Percentiles rank a stretch among this genome's conserved stretches.
Evolutionary conservation across 306 rosid genomes (phyloP).

Genomic region (Oxytropis ochrocephala): DNA sequence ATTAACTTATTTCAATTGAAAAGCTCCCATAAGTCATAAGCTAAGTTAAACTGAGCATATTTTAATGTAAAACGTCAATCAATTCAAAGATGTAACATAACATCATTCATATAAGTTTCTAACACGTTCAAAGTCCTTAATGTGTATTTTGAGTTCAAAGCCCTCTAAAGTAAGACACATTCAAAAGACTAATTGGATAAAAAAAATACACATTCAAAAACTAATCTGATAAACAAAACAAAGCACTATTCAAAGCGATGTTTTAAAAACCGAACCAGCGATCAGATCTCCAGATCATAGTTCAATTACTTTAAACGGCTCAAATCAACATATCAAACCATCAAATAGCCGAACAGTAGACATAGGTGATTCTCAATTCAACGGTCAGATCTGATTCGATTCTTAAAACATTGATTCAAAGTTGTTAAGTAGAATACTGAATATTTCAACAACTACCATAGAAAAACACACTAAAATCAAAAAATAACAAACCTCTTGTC

Average conservation of each 20-base stretch:
- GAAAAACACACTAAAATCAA: not conserved
- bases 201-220: not conserved
- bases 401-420: no score
- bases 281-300: no score
- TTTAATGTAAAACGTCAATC: not conserved
- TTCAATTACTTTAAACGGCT: no score
- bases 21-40: not conserved
- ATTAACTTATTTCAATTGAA: not conserved
- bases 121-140: not conserved
- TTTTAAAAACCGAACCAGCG: no score
- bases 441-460: no score
- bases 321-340: no score
- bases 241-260: not conserved
- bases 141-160: not conserved
- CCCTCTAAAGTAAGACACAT: not conserved
- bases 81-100: not conserved
- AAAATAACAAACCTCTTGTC: slow-evolving; percentile 50
- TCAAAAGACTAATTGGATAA: not conserved
- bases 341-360: no score
- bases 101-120: not conserved
- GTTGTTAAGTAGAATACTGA: no score
- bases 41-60: not conserved
- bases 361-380: no score
- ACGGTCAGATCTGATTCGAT: no score
- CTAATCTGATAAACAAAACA: not conserved